Percentiles rank a stretch among this genome's conserved stretches.
phyloP scores from a whole-genome alignment of 306 rosid species.

The Castanea crenata region DNA sequence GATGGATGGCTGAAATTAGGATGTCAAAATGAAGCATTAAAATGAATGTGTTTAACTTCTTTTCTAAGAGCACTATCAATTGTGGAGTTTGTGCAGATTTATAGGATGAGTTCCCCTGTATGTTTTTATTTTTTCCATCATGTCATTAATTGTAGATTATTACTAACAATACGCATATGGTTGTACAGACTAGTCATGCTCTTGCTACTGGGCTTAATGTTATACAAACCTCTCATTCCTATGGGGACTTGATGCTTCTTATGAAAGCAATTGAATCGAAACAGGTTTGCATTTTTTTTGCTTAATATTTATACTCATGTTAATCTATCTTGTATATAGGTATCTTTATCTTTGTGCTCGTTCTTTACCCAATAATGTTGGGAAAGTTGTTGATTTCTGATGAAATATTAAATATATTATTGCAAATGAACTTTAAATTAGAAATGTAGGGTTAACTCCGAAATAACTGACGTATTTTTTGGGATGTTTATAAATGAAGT shows the following conservation, averaged over 20 bases:
- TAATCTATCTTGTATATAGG: slow-evolving; percentile 9
- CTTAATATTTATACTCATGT: slow-evolving; percentile 2
- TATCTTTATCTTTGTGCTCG: slow-evolving; percentile 12
- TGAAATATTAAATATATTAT: slow-evolving; percentile 4
- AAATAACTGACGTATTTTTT: neutral
- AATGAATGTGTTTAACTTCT: neutral
- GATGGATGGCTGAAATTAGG: neutral
- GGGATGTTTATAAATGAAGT: neutral
- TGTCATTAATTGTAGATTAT: neutral
- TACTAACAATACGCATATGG: slow-evolving; percentile 13
- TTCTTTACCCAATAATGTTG: slow-evolving; percentile 3
- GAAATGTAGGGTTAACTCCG: slow-evolving; percentile 11
- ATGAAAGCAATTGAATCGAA: slow-evolving; percentile 62
- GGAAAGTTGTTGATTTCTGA: slow-evolving; percentile 5
- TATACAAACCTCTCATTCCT: slow-evolving; percentile 82
- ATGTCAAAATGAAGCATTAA: neutral
- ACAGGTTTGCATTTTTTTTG: slow-evolving; percentile 55
- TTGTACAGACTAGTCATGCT: slow-evolving; percentile 65
- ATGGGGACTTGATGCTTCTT: slow-evolving; percentile 83
- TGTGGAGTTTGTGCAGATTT: neutral
- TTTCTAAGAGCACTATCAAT: neutral
- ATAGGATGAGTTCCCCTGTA: neutral
- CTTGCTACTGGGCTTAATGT: slow-evolving; percentile 75
- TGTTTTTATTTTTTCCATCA: slow-evolving; percentile 5
- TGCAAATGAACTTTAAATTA: slow-evolving; percentile 1